phyloP scores from a whole-genome alignment of 2,329 filamentous ascomycete genomes.

The Penicillium sp. region DNA sequence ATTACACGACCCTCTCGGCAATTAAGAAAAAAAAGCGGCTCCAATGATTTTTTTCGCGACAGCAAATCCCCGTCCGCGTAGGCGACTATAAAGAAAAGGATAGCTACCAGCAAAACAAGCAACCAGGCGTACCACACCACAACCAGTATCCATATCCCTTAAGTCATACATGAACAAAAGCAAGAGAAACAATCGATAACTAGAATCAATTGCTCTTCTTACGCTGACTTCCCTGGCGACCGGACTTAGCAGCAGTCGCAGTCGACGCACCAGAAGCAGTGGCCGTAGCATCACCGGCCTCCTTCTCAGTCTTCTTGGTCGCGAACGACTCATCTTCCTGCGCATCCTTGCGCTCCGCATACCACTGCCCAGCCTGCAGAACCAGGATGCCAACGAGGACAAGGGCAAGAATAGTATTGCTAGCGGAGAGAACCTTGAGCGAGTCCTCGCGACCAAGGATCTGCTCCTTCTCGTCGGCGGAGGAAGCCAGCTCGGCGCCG shows the following conservation, averaged over 20 bases:
- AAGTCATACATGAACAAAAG: background rate
- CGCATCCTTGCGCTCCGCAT: slow-evolving; percentile 85
- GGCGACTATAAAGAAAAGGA: background rate
- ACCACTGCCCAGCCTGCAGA: slow-evolving; percentile 95
- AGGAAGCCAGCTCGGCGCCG: slow-evolving; percentile 38
- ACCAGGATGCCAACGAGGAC: slow-evolving; percentile 86
- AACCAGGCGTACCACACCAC: background rate
- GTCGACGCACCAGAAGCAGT: slow-evolving; percentile 9
- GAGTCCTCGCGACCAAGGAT: slow-evolving; percentile 77
- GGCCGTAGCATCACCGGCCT: background rate
- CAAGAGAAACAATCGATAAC: background rate
- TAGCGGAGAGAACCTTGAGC: slow-evolving; percentile 80
- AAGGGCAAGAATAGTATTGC: slow-evolving; percentile 89
- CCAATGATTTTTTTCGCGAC: background rate
- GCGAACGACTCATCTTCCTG: slow-evolving; percentile 62
- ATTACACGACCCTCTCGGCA: background rate
- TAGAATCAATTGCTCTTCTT: slow-evolving; percentile 21
- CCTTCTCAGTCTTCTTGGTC: slow-evolving; percentile 35
- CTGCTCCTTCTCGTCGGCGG: slow-evolving; percentile 50
- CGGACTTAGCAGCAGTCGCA: slow-evolving; percentile 9
- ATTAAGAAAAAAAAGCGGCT: background rate
- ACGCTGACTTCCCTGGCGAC: slow-evolving; percentile 16
- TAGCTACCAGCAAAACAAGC: background rate
- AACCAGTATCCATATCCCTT: background rate
- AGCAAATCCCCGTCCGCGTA: background rate